Conservation (phyloP, 257 asterid genomes). For the Dorcoceras hygrometricum region DNA sequence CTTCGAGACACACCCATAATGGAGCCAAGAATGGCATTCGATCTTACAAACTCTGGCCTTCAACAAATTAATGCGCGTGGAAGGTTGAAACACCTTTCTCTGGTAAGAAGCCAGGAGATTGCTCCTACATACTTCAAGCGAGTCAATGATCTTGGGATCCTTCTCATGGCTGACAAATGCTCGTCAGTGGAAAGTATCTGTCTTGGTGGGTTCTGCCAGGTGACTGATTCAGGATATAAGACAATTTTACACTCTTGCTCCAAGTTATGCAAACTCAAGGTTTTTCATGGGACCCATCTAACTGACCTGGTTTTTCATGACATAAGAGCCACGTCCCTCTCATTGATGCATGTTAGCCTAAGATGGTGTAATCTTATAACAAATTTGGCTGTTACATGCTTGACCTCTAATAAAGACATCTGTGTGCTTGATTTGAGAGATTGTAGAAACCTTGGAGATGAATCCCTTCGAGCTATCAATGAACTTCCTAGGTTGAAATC, state of each 20-base stretch:
- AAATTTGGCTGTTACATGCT: slow-evolving; percentile 59
- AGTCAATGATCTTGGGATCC: slow-evolving; percentile 96
- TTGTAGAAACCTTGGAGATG: slow-evolving; percentile 78
- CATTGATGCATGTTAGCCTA: slow-evolving; percentile 70
- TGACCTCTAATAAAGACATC: slow-evolving; percentile 67
- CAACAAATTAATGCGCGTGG: slow-evolving; percentile 83
- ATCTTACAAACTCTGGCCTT: slow-evolving; percentile 88
- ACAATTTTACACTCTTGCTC: slow-evolving; percentile 87
- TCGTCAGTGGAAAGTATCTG: slow-evolving; percentile 81
- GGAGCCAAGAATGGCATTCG: slow-evolving; percentile 82
- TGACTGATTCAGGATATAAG: slow-evolving; percentile 87
- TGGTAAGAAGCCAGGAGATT: slow-evolving; percentile 74
- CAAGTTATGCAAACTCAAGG: slow-evolving; percentile 62
- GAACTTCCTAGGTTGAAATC: slow-evolving; percentile 65
- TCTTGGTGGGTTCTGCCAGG: slow-evolving; percentile 95
- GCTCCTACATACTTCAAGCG: slow-evolving; percentile 76
- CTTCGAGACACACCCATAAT: slow-evolving; percentile 89
- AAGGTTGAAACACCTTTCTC: slow-evolving; percentile 80
- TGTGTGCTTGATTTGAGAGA: slow-evolving; percentile 72
- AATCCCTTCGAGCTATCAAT: slow-evolving; percentile 63
- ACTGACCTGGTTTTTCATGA: slow-evolving; percentile 95
- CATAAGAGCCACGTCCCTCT: slow-evolving; percentile 74
- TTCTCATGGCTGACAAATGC: slow-evolving; percentile 92
- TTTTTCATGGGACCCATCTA: slow-evolving; percentile 72
- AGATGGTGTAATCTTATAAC: slow-evolving; percentile 93